Conservation (phyloP, 2,329 filamentous ascomycete species). For the Colletotrichum sp. region DNA sequence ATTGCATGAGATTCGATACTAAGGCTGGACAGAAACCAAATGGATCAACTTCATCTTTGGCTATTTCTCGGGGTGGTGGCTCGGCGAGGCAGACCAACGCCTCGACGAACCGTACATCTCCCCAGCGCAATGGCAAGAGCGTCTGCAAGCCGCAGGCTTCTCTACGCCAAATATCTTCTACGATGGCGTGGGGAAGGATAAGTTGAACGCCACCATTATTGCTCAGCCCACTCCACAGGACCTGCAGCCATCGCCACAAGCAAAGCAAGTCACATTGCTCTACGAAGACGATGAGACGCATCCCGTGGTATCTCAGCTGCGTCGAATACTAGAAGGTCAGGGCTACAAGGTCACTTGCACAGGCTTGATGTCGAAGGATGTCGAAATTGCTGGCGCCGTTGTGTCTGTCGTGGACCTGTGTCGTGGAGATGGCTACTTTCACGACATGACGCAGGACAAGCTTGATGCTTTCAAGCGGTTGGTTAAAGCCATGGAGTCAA, state of each 20-base stretch:
- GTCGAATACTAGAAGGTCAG: not conserved
- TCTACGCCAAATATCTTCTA: not conserved
- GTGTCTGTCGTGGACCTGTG: not conserved
- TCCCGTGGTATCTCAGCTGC: fast-evolving
- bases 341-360: not conserved
- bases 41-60: constrained; percentile 35
- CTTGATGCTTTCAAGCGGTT: not conserved
- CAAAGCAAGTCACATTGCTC: not conserved
- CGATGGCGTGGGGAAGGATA: not conserved
- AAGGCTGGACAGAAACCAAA: not conserved
- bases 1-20: not conserved
- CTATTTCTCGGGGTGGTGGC: constrained; percentile 25
- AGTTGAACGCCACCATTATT: not conserved
- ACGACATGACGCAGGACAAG: not conserved
- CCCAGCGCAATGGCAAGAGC: not conserved
- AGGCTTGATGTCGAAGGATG: not conserved
- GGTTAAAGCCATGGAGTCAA: not conserved
- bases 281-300: not conserved
- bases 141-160: not conserved
- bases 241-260: not conserved
- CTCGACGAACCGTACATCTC: constrained; percentile 28
- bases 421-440: not conserved
- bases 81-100: constrained; percentile 30
- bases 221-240: not conserved
- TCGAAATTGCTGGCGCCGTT: not conserved